These are phyloP conservation scores for Candida morakotiae DNA, from an alignment of 805 yeast genomes.

Conservation along the genomic window DNA sequence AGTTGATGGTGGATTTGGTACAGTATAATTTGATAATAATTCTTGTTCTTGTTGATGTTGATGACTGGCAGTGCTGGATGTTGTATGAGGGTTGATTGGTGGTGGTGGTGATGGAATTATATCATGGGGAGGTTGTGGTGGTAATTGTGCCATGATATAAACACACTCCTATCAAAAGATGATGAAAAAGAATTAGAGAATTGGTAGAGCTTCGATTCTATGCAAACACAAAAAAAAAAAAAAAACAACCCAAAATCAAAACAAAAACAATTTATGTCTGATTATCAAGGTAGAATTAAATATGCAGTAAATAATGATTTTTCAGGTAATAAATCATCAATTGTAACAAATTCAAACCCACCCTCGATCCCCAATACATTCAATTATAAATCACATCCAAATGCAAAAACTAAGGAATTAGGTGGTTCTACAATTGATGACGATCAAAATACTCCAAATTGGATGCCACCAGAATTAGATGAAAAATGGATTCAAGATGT, in stretches of 20 bases:
- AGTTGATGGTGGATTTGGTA: slow-evolving; percentile 42
- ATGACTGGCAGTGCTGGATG: slow-evolving; percentile 32
- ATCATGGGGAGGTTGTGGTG: slow-evolving; percentile 1
- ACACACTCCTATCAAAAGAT: neutral
- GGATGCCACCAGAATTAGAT: slow-evolving; percentile 40
- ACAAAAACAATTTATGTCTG: slow-evolving; percentile 1
- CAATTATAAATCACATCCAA: slow-evolving; percentile 42
- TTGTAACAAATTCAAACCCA: slow-evolving; percentile 12
- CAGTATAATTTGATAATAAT: slow-evolving; percentile 32
- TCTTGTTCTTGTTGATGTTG: slow-evolving; percentile 44
- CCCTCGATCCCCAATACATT: slow-evolving; percentile 41
- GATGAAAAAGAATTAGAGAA: neutral
- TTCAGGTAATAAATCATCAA: slow-evolving; percentile 15
- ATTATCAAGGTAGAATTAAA: slow-evolving; percentile 29
- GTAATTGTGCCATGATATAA: slow-evolving; percentile 2
- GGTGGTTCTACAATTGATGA: slow-evolving; percentile 13
- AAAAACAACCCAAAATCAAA: slow-evolving; percentile 1
- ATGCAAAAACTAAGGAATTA: slow-evolving; percentile 37
- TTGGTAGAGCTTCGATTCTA: neutral
- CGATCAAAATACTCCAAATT: slow-evolving; percentile 27
- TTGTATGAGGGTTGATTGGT: slow-evolving; percentile 10
- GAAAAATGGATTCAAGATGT: slow-evolving; percentile 24
- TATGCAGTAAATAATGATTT: slow-evolving; percentile 32
- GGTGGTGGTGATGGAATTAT: slow-evolving; percentile 1
- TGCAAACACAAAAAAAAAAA: neutral